phyloP scores from a whole-genome alignment of 257 asterid genomes.

The Eucommia ulmoides region DNA sequence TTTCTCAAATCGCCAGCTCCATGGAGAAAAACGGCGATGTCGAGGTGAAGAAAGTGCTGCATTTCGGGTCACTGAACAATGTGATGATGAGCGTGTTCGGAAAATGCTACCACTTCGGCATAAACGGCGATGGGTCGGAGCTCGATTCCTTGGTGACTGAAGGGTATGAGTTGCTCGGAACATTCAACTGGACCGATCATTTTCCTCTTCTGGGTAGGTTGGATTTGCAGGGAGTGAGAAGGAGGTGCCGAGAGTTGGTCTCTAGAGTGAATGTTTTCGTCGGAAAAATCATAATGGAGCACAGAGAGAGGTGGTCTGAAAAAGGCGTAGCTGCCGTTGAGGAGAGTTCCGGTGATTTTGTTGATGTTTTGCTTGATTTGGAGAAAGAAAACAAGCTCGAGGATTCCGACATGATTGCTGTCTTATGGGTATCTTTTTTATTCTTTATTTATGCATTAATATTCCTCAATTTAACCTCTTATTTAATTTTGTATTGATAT shows the following conservation, averaged over 20 bases:
- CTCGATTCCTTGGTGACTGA: background rate
- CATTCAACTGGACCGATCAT: background rate
- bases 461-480: too few relatives aligned
- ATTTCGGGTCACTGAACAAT: background rate
- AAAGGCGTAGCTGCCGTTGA: background rate
- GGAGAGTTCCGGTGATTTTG: background rate
- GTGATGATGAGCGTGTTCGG: background rate
- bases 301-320: background rate
- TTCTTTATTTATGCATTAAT: too few relatives aligned
- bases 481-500: too few relatives aligned
- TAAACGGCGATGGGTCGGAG: background rate
- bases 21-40: background rate
- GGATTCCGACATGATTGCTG: background rate
- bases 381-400: background rate
- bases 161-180: background rate
- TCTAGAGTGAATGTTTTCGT: background rate
- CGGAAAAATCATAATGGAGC: background rate
- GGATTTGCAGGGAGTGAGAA: background rate
- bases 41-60: background rate
- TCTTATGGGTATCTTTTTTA: background rate
- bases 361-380: background rate
- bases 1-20: background rate
- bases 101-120: background rate
- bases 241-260: background rate
- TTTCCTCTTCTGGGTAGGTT: background rate